Evolutionary conservation across 441 rosid species (phyloP).

Genomic region (Manihot esculenta): DNA sequence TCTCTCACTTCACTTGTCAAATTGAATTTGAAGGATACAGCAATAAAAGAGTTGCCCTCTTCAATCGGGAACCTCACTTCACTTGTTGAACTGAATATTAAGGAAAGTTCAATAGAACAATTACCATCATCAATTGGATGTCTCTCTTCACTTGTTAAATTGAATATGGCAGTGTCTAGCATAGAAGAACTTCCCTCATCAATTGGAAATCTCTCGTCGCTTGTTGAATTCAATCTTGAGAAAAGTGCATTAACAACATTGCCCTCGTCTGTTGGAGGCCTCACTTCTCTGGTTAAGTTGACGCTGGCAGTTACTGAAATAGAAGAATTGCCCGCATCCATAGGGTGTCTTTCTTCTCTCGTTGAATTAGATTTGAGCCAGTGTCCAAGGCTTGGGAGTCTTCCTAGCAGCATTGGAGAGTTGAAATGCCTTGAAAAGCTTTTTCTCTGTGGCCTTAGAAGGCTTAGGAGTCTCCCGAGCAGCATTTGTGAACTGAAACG

Average conservation of each 20-base stretch:
- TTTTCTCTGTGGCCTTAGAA: slow-evolving; percentile 19
- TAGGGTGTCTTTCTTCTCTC: slow-evolving; percentile 17
- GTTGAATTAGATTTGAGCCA: slow-evolving; percentile 21
- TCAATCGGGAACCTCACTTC: slow-evolving; percentile 24
- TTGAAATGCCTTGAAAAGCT: slow-evolving; percentile 17
- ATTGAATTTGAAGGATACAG: slow-evolving; percentile 16
- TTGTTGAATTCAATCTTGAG: slow-evolving; percentile 22
- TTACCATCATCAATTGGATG: slow-evolving; percentile 20
- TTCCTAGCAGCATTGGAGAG: slow-evolving; percentile 22
- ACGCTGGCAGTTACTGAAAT: slow-evolving; percentile 18
- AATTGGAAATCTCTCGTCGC: slow-evolving; percentile 18
- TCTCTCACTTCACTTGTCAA: slow-evolving; percentile 10
- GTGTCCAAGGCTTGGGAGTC: slow-evolving; percentile 13
- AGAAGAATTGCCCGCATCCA: slow-evolving; percentile 14
- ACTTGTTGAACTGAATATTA: slow-evolving; percentile 17
- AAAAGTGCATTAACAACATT: slow-evolving; percentile 17
- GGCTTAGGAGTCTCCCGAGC: slow-evolving; percentile 16
- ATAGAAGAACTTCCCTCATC: slow-evolving; percentile 21
- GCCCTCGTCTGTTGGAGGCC: slow-evolving; percentile 19
- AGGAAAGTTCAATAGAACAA: slow-evolving; percentile 6
- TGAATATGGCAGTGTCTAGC: slow-evolving; percentile 9
- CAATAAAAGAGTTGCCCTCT: slow-evolving; percentile 13
- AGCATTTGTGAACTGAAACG: slow-evolving; percentile 10
- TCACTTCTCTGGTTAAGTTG: slow-evolving; percentile 20
- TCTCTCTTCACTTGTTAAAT: slow-evolving; percentile 18